These are phyloP conservation scores for Lentinus polychrous DNA, from an alignment of 1,284 basidiomycete genomes.

Conservation along the genomic window DNA sequence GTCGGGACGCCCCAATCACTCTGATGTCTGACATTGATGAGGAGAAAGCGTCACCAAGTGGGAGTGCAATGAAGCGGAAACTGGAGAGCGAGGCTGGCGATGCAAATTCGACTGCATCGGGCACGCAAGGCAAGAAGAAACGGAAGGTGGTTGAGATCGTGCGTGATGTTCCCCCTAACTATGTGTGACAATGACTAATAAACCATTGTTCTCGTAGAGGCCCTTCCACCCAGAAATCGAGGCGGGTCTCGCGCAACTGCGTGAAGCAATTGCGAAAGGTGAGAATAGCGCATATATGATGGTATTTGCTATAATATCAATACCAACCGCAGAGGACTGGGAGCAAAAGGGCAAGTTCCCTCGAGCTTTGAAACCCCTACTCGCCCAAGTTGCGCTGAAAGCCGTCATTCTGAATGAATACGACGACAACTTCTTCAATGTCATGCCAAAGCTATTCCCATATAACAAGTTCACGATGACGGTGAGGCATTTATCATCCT, in stretches of 20 bases:
- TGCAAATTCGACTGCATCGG: slow-evolving; percentile 6
- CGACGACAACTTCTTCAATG: slow-evolving; percentile 86
- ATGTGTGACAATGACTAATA: slow-evolving; percentile 12
- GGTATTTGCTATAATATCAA: neutral
- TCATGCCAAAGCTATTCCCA: slow-evolving; percentile 83
- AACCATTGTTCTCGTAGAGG: slow-evolving; percentile 34
- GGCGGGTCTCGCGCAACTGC: slow-evolving; percentile 54
- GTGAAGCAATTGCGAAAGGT: slow-evolving; percentile 56
- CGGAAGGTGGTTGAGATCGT: slow-evolving; percentile 62
- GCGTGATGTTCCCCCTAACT: slow-evolving; percentile 16
- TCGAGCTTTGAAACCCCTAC: slow-evolving; percentile 65
- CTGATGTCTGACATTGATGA: slow-evolving; percentile 35
- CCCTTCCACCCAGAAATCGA: slow-evolving; percentile 67
- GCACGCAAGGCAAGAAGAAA: slow-evolving; percentile 49
- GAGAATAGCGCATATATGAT: slow-evolving; percentile 8
- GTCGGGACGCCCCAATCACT: slow-evolving; percentile 50
- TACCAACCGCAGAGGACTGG: slow-evolving; percentile 46
- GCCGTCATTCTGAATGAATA: slow-evolving; percentile 85
- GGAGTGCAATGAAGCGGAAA: slow-evolving; percentile 23
- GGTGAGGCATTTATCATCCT: slow-evolving; percentile 31
- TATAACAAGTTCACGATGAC: slow-evolving; percentile 91
- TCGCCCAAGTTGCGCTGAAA: slow-evolving; percentile 66
- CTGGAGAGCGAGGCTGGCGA: slow-evolving; percentile 8
- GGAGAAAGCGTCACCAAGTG: slow-evolving; percentile 5
- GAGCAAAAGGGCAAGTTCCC: slow-evolving; percentile 86